These are phyloP conservation scores for Phytopythium mirpurense DNA, from an alignment of 352 stramenopile species.

Conservation along the genomic window DNA sequence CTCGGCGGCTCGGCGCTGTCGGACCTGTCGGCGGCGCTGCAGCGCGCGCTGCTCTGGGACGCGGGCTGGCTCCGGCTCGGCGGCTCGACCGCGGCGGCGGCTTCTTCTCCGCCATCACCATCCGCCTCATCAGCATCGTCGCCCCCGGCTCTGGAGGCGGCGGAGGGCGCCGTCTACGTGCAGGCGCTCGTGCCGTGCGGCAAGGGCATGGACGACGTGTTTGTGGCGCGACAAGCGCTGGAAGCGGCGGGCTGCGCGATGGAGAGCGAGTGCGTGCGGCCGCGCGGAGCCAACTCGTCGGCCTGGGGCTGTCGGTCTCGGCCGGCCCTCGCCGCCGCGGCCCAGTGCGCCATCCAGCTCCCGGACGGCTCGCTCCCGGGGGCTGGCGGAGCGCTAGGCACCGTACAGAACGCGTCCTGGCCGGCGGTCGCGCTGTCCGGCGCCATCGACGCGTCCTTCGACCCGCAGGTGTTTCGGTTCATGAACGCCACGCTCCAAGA, in stretches of 20 bases:
- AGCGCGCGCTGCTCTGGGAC: conserved; percentile 39
- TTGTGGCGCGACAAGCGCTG: conserved; percentile 14
- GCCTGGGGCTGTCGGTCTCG: conserved; percentile 6
- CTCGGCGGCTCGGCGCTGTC: conserved; percentile 13
- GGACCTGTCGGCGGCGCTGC: conserved; percentile 10
- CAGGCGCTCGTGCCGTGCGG: conserved; percentile 38
- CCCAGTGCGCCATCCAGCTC: background rate
- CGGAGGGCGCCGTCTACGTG: conserved; percentile 14
- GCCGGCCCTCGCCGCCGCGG: background rate
- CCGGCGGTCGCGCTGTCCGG: conserved; percentile 14
- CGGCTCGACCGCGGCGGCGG: background rate
- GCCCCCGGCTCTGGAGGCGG: too few relatives aligned
- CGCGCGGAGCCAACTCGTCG: conserved; percentile 1
- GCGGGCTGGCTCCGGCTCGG: conserved; percentile 21
- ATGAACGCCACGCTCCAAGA: background rate
- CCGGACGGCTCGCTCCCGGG: background rate
- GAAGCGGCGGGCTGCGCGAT: background rate
- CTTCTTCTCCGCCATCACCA: background rate
- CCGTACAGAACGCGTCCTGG: background rate
- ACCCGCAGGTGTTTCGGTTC: conserved; percentile 25
- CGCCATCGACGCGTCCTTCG: conserved; percentile 25
- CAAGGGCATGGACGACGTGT: conserved; percentile 35
- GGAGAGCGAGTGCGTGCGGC: conserved; percentile 1
- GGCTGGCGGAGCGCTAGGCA: too few relatives aligned
- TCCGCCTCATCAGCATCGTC: background rate